Evolutionary conservation across 805 yeast species (phyloP), one percentile per base, ranked within the genome.

Genomic region (Suhomyces faveliae): DNA sequence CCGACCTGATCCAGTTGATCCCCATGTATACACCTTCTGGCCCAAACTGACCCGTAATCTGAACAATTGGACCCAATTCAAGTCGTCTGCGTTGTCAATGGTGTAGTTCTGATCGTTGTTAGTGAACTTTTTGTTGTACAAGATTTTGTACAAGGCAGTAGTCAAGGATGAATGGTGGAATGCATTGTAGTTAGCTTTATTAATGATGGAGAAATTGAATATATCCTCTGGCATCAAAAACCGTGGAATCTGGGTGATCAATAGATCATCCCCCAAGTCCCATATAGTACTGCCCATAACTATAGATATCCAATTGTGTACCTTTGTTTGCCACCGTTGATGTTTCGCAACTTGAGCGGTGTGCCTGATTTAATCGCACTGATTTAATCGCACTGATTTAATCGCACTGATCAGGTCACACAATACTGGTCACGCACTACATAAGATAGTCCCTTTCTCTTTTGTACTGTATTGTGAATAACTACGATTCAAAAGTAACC

Each of bases 31-130:
- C 3, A 82, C 51, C 33, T 68, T 59, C 6, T 77, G 76, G 6
- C 56, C 50, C 29, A 44, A 43, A 3, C 61, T 52, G 3, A 65
- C 54, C 30, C 86, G 63, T 24, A 69, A 43, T 15, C 62, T 56
- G 60, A 73, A 81, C 35, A 80, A 52, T 19, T 72, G 71, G 1
- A 76, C 74, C 87, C 86, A 83, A 53, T 76, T 73, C 55, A 63
- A 64, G 25, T 58, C 53, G 0, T 73, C 60, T 8, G 52, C 43
- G 35, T 47, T 40, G 35, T 43, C 44, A 66, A 61, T 5, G 61
- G 63, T 42, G 69, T 66, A 1, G 82, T 68, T 70, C 5, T 65
- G 55, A 5, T 76, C 76, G 62, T 49, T 52, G 43, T 51, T 51
- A 33, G 59, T 55, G 46, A 79, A 83, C 11, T 74, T 67, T 52